phyloP scores from a whole-genome alignment of 2,329 filamentous ascomycete species.

The Diaporthe vaccinii region DNA sequence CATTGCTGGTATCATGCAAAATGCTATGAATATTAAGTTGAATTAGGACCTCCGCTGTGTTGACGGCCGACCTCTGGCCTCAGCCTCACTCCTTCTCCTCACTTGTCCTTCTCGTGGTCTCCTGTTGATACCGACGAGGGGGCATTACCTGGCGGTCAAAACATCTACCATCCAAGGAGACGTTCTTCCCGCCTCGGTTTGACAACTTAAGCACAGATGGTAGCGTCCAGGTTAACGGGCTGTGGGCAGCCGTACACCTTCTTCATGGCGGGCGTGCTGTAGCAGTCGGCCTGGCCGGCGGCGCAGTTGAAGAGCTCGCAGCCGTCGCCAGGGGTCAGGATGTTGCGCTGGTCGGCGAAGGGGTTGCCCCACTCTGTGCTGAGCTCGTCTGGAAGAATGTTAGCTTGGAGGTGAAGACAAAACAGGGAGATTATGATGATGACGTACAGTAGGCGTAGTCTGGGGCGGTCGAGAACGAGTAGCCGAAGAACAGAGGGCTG shows the following conservation, averaged over 20 bases:
- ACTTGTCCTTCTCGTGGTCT: neutral
- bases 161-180: neutral
- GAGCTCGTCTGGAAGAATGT: slow-evolving; percentile 51
- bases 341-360: slow-evolving; percentile 54
- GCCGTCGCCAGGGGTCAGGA: slow-evolving; percentile 52
- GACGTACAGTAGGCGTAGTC: slow-evolving; percentile 57
- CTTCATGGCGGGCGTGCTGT: slow-evolving; percentile 54
- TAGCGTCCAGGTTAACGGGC: slow-evolving; percentile 53
- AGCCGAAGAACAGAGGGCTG: slow-evolving; percentile 57
- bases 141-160: neutral
- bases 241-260: slow-evolving; percentile 57
- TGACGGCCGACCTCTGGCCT: neutral
- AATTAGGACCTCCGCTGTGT: neutral
- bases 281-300: slow-evolving; percentile 53
- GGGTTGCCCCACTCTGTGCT: slow-evolving; percentile 58
- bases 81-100: neutral
- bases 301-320: slow-evolving; percentile 56
- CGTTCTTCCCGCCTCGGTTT: too few relatives aligned
- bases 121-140: neutral
- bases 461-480: slow-evolving; percentile 54
- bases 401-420: neutral
- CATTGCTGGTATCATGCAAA: neutral
- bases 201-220: slow-evolving; percentile 44
- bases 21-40: neutral
- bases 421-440: neutral